These are phyloP conservation scores for Athelia psychrophila DNA, from an alignment of 1,284 basidiomycete species.

Conservation along the genomic window DNA sequence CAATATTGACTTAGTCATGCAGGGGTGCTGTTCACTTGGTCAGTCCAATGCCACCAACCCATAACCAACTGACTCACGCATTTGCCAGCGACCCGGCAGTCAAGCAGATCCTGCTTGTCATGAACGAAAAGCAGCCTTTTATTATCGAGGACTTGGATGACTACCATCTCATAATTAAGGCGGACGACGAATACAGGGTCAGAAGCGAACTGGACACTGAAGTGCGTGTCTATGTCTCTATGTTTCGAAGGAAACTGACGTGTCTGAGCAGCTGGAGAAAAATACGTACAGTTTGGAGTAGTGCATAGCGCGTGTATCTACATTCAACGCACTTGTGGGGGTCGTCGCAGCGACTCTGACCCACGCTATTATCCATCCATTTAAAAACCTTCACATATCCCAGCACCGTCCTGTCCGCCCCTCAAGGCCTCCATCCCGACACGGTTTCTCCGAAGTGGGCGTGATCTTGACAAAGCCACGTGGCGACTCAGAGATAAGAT, in stretches of 20 bases:
- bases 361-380: too few relatives aligned
- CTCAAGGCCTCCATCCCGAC: too few relatives aligned
- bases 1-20: neutral
- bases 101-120: constrained; percentile 65
- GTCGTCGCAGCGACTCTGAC: too few relatives aligned
- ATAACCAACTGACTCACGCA: neutral
- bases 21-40: constrained; percentile 60
- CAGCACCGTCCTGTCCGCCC: too few relatives aligned
- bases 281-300: constrained; percentile 2
- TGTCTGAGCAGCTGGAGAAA: neutral
- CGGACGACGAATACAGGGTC: constrained; percentile 58
- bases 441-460: too few relatives aligned
- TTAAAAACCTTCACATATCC: too few relatives aligned
- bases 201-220: constrained; percentile 55
- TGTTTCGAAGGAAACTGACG: neutral
- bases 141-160: constrained; percentile 72
- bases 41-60: constrained; percentile 12
- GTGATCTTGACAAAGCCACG: too few relatives aligned
- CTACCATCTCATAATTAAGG: constrained; percentile 60
- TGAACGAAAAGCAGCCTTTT: constrained; percentile 60
- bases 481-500: too few relatives aligned
- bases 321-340: too few relatives aligned
- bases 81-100: constrained; percentile 60
- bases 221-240: constrained; percentile 31
- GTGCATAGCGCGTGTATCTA: too few relatives aligned